Evolutionary conservation across 1,284 basidiomycete genomes (phyloP).

Genomic region (Ceratobasidium sp.): DNA sequence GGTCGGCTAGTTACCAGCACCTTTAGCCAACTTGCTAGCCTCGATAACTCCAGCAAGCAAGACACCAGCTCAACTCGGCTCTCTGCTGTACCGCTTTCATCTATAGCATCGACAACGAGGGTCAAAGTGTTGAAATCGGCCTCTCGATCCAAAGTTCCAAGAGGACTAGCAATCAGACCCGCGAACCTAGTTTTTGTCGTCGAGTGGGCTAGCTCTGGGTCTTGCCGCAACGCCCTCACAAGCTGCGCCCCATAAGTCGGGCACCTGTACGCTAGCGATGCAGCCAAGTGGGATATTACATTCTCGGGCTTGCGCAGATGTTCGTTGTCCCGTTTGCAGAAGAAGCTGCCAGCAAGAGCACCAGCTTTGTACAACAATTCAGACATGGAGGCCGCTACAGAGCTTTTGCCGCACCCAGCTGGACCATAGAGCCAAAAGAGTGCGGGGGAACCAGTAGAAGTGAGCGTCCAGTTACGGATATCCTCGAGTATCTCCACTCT

Average conservation of each 20-base stretch:
- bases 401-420: too few species aligned
- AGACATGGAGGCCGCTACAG: too few species aligned
- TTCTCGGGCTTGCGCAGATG: slow-evolving; percentile 24
- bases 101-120: slow-evolving; percentile 44
- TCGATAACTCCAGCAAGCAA: not conserved
- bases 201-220: not conserved
- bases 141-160: slow-evolving; percentile 2
- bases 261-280: not conserved
- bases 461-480: not conserved
- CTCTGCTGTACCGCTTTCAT: slow-evolving; percentile 26
- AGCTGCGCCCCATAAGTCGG: not conserved
- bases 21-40: too few species aligned
- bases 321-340: too few species aligned
- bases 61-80: not conserved
- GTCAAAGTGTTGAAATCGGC: not conserved
- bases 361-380: too few species aligned
- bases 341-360: too few species aligned
- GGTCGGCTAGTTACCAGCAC: slow-evolving; percentile 43
- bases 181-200: too few species aligned
- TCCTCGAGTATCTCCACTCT: not conserved
- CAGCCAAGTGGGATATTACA: slow-evolving; percentile 36
- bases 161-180: slow-evolving; percentile 13
- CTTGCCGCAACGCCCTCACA: not conserved
- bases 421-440: slow-evolving; percentile 45
- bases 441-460: not conserved